phyloP scores from a whole-genome alignment of 495 filamentous ascomycete genomes.

The Aspergillus campestris region DNA sequence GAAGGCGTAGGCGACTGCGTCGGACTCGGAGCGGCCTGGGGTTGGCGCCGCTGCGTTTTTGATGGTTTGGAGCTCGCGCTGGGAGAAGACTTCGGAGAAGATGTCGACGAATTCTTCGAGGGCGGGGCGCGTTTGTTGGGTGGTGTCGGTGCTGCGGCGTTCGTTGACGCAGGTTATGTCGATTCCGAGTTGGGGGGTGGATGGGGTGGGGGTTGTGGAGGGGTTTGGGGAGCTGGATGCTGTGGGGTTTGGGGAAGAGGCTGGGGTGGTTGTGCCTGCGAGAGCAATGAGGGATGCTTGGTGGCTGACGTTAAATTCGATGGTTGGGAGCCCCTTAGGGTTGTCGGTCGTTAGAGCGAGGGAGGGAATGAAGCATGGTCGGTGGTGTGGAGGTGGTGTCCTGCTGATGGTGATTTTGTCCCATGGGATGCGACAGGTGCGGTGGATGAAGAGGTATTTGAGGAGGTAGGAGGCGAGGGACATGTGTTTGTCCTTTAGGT shows the following conservation, averaged over 20 bases:
- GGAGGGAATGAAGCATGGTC: constrained; percentile 49
- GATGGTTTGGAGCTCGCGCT: constrained; percentile 48
- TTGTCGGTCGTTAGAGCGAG: constrained; percentile 13
- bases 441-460: constrained; percentile 66
- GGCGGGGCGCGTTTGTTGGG: constrained; percentile 36
- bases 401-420: constrained; percentile 49
- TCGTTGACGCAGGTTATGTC: constrained; percentile 74
- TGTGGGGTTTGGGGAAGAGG: constrained; percentile 16
- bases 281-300: constrained; percentile 71
- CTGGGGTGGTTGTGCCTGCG: constrained; percentile 37
- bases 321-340: constrained; percentile 11
- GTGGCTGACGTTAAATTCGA: constrained; percentile 86
- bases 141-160: constrained; percentile 35
- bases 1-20: constrained; percentile 47
- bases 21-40: constrained; percentile 14
- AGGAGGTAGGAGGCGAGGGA: constrained; percentile 66
- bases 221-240: not conserved
- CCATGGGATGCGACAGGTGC: constrained; percentile 59
- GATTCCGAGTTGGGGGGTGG: constrained; percentile 46
- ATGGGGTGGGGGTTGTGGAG: constrained; percentile 7
- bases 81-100: constrained; percentile 70
- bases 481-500: constrained; percentile 36
- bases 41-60: constrained; percentile 30
- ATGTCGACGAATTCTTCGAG: constrained; percentile 66
- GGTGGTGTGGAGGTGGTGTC: constrained; percentile 49